A percentile compares a stretch with the other conserved stretches of the same genome.
phyloP scores from a whole-genome alignment of 129 eudicot species.

The sunflower (Helianthus annuus) region HanXRQr2.0-SUNRISE NC_035446.2:109132463-109132962 shows the following conservation, averaged over 20 bases:
- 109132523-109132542: too few species aligned
- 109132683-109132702: constrained; percentile 42
- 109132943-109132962: too few species aligned
- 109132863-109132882: constrained; percentile 69
- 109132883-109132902: constrained; percentile 85
- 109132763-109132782: constrained; percentile 39
- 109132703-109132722: constrained; percentile 30
- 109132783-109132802: constrained; percentile 58
- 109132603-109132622: constrained; percentile 36
- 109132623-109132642: constrained; percentile 99
- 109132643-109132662: constrained; percentile 94
- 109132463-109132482: too few species aligned
- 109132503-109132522: too few species aligned
- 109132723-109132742: constrained; percentile 53
- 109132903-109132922: constrained; percentile 80
- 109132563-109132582: too few species aligned
- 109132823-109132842: constrained; percentile 74
- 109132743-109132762: constrained; percentile 40
- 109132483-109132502: too few species aligned
- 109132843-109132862: constrained; percentile 67
- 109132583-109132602: too few species aligned
- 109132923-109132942: constrained; percentile 59
- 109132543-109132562: too few species aligned
- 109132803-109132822: constrained; percentile 54
- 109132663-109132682: constrained; percentile 97